A percentile compares a stretch with the other conserved stretches of the same genome.
Evolutionary conservation across 202 grass and related monocot genomes (phyloP).

Genomic region (Carex arenaria): DNA sequence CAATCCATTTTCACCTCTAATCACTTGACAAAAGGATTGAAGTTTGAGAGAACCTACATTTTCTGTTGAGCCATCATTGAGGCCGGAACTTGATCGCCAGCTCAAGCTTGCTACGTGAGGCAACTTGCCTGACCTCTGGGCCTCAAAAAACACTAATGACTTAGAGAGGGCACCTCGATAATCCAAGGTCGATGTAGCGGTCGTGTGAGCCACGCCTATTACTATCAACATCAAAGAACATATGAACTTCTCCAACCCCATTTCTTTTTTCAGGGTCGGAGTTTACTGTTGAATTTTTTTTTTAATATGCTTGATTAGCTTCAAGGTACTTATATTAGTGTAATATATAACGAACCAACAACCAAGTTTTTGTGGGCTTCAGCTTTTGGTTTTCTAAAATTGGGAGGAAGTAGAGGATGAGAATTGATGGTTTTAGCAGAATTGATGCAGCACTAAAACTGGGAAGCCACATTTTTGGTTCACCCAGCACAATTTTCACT

Average conservation of each 20-base stretch:
- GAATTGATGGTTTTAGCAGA: neutral
- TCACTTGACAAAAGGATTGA: neutral
- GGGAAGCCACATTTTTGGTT: neutral
- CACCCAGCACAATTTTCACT: neutral
- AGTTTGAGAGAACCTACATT: conserved; percentile 17
- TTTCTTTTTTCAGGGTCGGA: neutral
- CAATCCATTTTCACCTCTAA: no score
- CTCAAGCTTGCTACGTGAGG: neutral
- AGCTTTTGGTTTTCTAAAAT: conserved; percentile 13
- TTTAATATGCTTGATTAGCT: conserved; percentile 13
- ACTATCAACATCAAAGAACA: conserved; percentile 3
- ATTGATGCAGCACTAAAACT: neutral
- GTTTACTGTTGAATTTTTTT: neutral
- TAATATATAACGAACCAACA: conserved; percentile 5
- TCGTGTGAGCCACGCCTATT: neutral
- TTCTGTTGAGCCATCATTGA: conserved; percentile 28
- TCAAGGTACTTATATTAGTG: conserved; percentile 10
- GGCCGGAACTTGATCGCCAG: conserved; percentile 29
- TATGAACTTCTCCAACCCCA: conserved; percentile 16
- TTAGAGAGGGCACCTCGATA: conserved; percentile 21
- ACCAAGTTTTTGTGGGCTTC: neutral
- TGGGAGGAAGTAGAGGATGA: neutral
- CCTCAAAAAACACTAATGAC: conserved; percentile 37
- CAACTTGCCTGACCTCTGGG: conserved; percentile 32
- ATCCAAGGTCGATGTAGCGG: neutral